Conservation (phyloP, 352 stramenopile genomes). For the Pythium myriotylum region DNA sequence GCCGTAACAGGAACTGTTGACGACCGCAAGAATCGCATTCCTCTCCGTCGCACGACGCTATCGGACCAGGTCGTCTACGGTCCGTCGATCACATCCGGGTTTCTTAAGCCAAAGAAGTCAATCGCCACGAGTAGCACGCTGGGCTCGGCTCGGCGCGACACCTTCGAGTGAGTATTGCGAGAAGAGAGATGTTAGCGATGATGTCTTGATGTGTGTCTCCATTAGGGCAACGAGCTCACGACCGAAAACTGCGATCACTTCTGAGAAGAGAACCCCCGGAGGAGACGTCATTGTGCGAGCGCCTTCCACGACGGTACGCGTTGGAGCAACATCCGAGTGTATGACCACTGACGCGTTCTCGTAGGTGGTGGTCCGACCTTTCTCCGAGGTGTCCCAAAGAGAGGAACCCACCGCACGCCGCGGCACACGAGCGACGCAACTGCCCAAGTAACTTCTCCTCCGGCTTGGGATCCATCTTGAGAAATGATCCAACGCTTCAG, state of each 20-base stretch:
- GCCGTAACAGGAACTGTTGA: constrained; percentile 14
- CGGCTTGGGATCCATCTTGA: too few relatives aligned
- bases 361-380: constrained; percentile 1
- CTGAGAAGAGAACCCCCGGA: neutral
- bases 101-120: constrained; percentile 38
- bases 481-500: too few relatives aligned
- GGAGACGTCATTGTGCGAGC: constrained; percentile 23
- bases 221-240: constrained; percentile 8
- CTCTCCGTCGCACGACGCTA: constrained; percentile 45
- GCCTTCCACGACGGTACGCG: constrained; percentile 22
- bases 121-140: constrained; percentile 6
- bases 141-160: constrained; percentile 13
- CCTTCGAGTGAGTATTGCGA: constrained; percentile 14
- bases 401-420: too few relatives aligned
- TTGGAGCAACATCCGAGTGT: too few relatives aligned
- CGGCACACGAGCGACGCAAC: too few relatives aligned
- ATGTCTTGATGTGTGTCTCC: neutral
- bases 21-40: constrained; percentile 65
- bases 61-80: constrained; percentile 72
- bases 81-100: constrained; percentile 48
- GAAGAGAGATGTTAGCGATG: too few relatives aligned
- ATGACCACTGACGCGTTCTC: too few relatives aligned
- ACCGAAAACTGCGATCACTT: constrained; percentile 11
- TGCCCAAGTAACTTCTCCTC: too few relatives aligned
- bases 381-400: neutral